Percentiles rank a stretch among this genome's conserved stretches.
Conservation (phyloP, 345 rosid species). For the Fremontodendron californicum region DNA sequence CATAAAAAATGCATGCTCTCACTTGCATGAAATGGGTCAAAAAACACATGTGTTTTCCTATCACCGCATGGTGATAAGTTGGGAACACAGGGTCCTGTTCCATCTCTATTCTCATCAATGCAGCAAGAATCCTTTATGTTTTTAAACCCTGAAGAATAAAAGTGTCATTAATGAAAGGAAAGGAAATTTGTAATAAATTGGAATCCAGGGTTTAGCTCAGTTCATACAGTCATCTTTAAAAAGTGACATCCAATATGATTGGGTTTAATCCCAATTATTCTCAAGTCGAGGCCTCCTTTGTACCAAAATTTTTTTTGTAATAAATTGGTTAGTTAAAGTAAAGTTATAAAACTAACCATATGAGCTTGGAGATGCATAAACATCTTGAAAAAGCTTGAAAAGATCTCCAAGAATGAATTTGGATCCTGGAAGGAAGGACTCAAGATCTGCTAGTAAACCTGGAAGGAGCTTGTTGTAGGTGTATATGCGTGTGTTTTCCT, state of each 20-base stretch:
- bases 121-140: neutral
- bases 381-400: neutral
- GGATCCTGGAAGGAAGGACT: neutral
- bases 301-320: too few species aligned
- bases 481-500: neutral
- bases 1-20: slow-evolving; percentile 1
- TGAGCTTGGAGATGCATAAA: neutral
- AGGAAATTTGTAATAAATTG: neutral
- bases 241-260: too few species aligned
- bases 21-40: neutral
- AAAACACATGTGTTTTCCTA: neutral
- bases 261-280: too few species aligned
- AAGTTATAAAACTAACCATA: neutral
- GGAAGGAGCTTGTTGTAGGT: neutral
- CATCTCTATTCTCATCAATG: neutral
- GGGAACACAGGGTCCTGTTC: neutral
- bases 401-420: neutral
- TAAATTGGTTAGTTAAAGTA: too few species aligned
- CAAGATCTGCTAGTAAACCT: neutral
- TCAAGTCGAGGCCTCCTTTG: too few species aligned
- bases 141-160: neutral
- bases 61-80: neutral
- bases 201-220: too few species aligned
- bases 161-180: too few species aligned
- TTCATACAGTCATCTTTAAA: too few species aligned